These are phyloP conservation scores for Populus trichocarpa DNA, from an alignment of 441 rosid species.

Conservation along the genomic window DNA sequence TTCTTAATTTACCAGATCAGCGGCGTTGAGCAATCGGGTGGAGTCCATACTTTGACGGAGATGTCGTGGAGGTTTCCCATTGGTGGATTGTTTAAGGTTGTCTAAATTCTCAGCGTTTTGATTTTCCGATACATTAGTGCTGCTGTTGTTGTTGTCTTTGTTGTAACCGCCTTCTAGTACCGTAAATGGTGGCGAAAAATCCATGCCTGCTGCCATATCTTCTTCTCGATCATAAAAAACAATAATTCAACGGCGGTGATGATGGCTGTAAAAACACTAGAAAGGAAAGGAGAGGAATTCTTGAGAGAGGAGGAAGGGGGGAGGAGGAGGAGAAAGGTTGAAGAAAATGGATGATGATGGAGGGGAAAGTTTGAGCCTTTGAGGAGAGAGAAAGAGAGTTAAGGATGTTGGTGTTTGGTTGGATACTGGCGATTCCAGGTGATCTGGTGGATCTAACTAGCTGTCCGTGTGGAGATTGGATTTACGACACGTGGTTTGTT, in stretches of 20 bases:
- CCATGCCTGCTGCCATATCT: conserved; percentile 61
- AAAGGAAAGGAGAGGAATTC: not conserved
- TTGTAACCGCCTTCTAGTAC: conserved; percentile 51
- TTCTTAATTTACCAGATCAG: conserved; percentile 47
- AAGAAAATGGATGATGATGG: conserved; percentile 18
- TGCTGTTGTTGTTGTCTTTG: conserved; percentile 28
- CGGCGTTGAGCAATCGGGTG: conserved; percentile 42
- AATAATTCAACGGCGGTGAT: conserved; percentile 8
- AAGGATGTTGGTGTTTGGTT: conserved; percentile 43
- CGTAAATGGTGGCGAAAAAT: conserved; percentile 50
- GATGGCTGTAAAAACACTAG: conserved; percentile 22
- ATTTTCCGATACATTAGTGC: conserved; percentile 33
- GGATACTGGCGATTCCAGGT: conserved; percentile 79
- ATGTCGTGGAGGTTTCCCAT: conserved; percentile 83
- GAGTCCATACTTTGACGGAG: conserved; percentile 45
- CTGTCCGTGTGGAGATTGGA: conserved; percentile 25
- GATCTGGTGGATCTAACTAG: conserved; percentile 34
- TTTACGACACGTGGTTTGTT: conserved; percentile 38
- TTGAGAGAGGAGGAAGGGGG: conserved; percentile 6
- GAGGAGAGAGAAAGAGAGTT: conserved; percentile 18
- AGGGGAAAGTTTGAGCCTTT: not conserved
- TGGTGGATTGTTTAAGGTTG: conserved; percentile 46
- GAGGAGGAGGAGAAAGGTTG: conserved; percentile 18
- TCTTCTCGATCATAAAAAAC: conserved; percentile 44
- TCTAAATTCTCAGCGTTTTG: conserved; percentile 46